Evolutionary conservation across 2,329 filamentous ascomycete genomes (phyloP).

Genomic region (Hypoxylon sp.): DNA sequence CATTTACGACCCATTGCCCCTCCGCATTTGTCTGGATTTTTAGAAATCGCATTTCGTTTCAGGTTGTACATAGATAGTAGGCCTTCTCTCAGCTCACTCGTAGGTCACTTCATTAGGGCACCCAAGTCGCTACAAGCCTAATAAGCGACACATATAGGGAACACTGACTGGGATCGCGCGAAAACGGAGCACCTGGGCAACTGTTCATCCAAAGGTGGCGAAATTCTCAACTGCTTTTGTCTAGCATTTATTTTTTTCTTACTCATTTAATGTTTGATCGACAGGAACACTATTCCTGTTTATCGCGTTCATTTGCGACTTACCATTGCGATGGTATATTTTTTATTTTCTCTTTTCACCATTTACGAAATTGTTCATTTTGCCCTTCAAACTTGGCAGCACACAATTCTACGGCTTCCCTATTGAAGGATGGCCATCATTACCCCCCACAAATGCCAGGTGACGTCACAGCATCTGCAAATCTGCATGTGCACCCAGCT

Average conservation of each 20-base stretch:
- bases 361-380: slow-evolving; percentile 30
- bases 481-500: slow-evolving; percentile 45
- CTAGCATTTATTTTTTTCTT: slow-evolving; percentile 15
- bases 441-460: slow-evolving; percentile 30
- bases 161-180: slow-evolving; percentile 3
- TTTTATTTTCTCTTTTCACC: neutral
- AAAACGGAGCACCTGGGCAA: slow-evolving; percentile 4
- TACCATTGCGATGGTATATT: slow-evolving; percentile 3
- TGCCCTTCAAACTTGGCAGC: neutral
- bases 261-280: slow-evolving; percentile 26
- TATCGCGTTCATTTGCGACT: slow-evolving; percentile 19
- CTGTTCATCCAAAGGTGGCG: slow-evolving; percentile 22
- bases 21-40: slow-evolving; percentile 33
- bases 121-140: slow-evolving; percentile 6
- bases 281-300: slow-evolving; percentile 32
- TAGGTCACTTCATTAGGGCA: slow-evolving; percentile 1
- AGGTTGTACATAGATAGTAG: slow-evolving; percentile 5
- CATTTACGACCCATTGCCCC: slow-evolving; percentile 17
- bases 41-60: slow-evolving; percentile 32
- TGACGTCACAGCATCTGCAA: slow-evolving; percentile 46
- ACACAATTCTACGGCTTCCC: slow-evolving; percentile 12
- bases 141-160: slow-evolving; percentile 4
- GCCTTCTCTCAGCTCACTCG: slow-evolving; percentile 24
- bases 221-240: slow-evolving; percentile 19
- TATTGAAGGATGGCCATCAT: slow-evolving; percentile 26